These are phyloP conservation scores for Metschnikowia drakensbergensis DNA, from an alignment of 805 yeast genomes.

Conservation along the genomic window DNA sequence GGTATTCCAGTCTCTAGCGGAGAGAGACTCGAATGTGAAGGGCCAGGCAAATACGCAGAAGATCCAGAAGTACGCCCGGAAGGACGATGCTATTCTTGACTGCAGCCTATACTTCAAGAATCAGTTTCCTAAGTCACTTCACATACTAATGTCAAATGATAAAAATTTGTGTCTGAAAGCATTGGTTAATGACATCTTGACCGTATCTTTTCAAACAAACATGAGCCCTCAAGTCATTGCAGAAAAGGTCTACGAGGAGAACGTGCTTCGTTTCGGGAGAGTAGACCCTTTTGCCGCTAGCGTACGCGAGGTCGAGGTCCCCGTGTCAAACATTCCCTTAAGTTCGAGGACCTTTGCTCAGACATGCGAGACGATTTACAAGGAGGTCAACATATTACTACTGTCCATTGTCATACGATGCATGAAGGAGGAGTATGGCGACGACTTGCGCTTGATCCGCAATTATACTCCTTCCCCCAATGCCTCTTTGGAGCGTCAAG, in stretches of 20 bases:
- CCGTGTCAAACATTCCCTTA: neutral
- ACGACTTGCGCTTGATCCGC: constrained; percentile 46
- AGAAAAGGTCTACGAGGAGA: constrained; percentile 37
- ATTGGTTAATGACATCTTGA: constrained; percentile 57
- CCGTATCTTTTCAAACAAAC: constrained; percentile 50
- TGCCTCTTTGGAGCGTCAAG: constrained; percentile 39
- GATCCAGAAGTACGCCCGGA: constrained; percentile 40
- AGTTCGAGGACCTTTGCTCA: constrained; percentile 3
- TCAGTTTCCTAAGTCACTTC: constrained; percentile 31
- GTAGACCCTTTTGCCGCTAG: constrained; percentile 7
- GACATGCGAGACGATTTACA: constrained; percentile 26
- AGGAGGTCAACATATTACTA: constrained; percentile 40
- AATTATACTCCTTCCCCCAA: constrained; percentile 43
- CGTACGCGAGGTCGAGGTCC: constrained; percentile 9
- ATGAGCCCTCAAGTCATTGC: constrained; percentile 47
- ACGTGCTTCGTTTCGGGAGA: constrained; percentile 22
- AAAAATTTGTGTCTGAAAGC: constrained; percentile 80
- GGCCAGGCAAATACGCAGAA: constrained; percentile 64
- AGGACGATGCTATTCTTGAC: constrained; percentile 84
- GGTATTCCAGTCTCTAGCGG: constrained; percentile 62
- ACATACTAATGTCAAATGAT: constrained; percentile 74
- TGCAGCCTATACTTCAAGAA: constrained; percentile 67
- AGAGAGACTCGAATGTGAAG: constrained; percentile 44
- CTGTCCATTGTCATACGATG: constrained; percentile 47
- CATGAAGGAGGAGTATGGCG: constrained; percentile 54